A percentile compares a stretch with the other conserved stretches of the same genome.
Conservation (phyloP, 108 stramenopile genomes). For the Cyclostephanos invisitatus region DNA sequence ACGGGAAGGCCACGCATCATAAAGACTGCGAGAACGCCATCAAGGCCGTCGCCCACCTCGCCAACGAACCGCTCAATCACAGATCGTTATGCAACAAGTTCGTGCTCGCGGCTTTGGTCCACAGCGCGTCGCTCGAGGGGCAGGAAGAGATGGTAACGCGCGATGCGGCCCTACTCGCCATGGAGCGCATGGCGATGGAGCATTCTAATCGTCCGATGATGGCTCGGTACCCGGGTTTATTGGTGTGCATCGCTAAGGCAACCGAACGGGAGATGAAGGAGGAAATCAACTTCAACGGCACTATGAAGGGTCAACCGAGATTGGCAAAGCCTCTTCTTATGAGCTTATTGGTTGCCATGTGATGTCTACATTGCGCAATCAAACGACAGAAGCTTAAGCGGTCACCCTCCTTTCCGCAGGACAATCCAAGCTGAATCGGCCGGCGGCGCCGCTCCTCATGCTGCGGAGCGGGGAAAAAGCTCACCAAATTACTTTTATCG, state of each 20-base stretch:
- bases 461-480: too few species aligned
- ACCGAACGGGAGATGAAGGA: constrained; percentile 76
- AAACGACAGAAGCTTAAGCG: too few species aligned
- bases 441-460: too few species aligned
- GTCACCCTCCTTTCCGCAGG: too few species aligned
- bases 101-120: constrained; percentile 70
- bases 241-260: constrained; percentile 73
- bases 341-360: constrained; percentile 85
- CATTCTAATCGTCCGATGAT: constrained; percentile 70
- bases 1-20: constrained; percentile 23
- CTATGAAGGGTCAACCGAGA: constrained; percentile 48
- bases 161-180: constrained; percentile 75
- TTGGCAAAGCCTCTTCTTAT: constrained; percentile 83
- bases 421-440: too few species aligned
- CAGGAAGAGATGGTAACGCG: constrained; percentile 49
- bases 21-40: constrained; percentile 82
- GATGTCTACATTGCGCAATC: neutral
- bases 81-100: constrained; percentile 63
- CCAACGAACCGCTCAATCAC: constrained; percentile 76
- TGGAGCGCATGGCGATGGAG: constrained; percentile 85
- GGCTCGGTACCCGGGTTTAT: constrained; percentile 75
- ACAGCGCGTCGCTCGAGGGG: constrained; percentile 51
- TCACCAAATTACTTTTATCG: too few species aligned
- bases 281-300: constrained; percentile 38
- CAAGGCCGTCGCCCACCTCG: constrained; percentile 80